Conservation (phyloP, 2,329 filamentous ascomycete species). For the Thielaviopsis punctulata region DNA sequence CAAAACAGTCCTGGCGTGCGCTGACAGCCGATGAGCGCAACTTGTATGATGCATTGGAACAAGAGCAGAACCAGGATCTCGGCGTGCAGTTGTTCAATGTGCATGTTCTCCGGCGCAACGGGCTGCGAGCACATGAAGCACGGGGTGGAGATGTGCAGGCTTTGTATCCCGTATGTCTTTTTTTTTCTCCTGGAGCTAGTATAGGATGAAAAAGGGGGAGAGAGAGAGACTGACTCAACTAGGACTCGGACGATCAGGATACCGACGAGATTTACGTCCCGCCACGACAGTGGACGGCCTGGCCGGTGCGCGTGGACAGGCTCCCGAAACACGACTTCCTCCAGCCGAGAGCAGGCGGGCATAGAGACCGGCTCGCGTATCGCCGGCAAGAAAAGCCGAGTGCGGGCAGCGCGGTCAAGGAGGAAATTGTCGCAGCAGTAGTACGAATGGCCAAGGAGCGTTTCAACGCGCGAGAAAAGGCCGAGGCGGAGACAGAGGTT, state of each 20-base stretch:
- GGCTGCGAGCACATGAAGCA: constrained; percentile 11
- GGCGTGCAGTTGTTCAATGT: constrained; percentile 65
- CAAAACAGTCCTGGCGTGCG: constrained; percentile 46
- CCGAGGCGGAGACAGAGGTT: not conserved
- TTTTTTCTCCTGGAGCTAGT: not conserved
- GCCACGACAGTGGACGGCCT: constrained; percentile 59
- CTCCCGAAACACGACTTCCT: constrained; percentile 30
- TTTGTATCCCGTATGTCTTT: not conserved
- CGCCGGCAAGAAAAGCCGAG: not conserved
- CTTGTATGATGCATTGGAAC: constrained; percentile 45
- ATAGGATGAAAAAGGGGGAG: no score
- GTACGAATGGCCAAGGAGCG: constrained; percentile 5
- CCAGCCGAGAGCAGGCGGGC: not conserved
- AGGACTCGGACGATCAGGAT: constrained; percentile 7
- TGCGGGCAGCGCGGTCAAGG: constrained; percentile 2
- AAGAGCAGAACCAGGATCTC: constrained; percentile 48
- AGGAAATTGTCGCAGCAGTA: constrained; percentile 6
- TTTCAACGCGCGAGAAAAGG: not conserved
- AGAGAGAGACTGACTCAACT: not conserved
- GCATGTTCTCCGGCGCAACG: constrained; percentile 41
- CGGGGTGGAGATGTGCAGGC: constrained; percentile 13
- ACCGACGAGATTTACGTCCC: constrained; percentile 21
- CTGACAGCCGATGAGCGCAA: constrained; percentile 45
- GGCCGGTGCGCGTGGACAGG: constrained; percentile 50
- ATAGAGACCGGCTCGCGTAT: not conserved